Conservation (phyloP, 2,329 filamentous ascomycete species). For the Penicillium sp. region DNA sequence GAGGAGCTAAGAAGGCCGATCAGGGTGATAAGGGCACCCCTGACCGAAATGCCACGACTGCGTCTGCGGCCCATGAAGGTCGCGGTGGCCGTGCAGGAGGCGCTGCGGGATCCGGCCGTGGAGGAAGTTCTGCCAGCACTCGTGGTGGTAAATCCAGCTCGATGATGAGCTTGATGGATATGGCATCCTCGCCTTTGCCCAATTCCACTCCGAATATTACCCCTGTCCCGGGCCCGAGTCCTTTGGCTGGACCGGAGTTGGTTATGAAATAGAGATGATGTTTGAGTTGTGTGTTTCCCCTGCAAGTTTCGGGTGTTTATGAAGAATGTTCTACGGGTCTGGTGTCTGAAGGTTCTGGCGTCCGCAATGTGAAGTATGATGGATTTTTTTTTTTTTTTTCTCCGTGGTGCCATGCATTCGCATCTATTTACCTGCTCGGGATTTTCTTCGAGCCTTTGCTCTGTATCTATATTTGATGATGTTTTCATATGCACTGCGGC, state of each 20-base stretch:
- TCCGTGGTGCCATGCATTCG: background rate
- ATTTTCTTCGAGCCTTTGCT: background rate
- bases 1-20: slow-evolving; percentile 82
- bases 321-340: background rate
- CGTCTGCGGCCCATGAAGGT: slow-evolving; percentile 26
- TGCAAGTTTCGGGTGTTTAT: background rate
- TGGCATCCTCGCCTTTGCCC: slow-evolving; percentile 28
- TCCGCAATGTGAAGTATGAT: background rate
- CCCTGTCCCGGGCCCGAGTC: slow-evolving; percentile 25
- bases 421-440: background rate
- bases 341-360: background rate
- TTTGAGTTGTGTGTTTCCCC: background rate
- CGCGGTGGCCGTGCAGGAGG: slow-evolving; percentile 29
- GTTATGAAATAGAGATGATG: slow-evolving; percentile 28
- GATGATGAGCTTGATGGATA: slow-evolving; percentile 27
- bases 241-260: slow-evolving; percentile 27
- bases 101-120: slow-evolving; percentile 23
- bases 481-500: background rate
- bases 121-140: slow-evolving; percentile 23
- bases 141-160: slow-evolving; percentile 29
- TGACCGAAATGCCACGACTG: slow-evolving; percentile 53
- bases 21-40: slow-evolving; percentile 80
- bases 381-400: background rate
- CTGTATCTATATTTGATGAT: slow-evolving; percentile 7
- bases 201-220: slow-evolving; percentile 19